A percentile compares a stretch with the other conserved stretches of the same genome.
phyloP scores from a whole-genome alignment of 2,329 filamentous ascomycete species.

The Ascochyta pisi region DNA sequence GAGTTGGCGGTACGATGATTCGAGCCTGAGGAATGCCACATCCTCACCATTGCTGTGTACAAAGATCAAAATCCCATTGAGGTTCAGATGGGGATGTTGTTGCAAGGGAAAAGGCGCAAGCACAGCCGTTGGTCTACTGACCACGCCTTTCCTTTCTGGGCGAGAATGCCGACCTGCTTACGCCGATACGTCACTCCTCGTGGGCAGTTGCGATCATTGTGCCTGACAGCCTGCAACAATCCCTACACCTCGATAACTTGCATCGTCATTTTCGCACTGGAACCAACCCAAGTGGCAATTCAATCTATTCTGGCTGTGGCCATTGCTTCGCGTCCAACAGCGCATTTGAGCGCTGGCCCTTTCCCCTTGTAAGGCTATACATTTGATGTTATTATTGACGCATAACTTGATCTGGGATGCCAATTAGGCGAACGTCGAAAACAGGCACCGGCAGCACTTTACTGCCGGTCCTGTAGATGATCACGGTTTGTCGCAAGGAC shows the following conservation, averaged over 20 bases:
- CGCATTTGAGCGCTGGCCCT: background rate
- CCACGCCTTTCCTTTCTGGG: background rate
- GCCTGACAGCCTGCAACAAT: slow-evolving; percentile 9
- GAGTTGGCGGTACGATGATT: background rate
- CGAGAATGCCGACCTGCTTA: slow-evolving; percentile 1
- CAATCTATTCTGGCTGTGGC: background rate
- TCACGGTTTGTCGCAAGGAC: background rate
- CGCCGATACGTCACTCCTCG: slow-evolving; percentile 4
- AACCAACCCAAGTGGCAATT: background rate
- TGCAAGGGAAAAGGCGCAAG: background rate
- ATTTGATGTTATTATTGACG: background rate
- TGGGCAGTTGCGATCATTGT: background rate
- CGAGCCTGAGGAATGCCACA: background rate
- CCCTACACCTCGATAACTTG: background rate
- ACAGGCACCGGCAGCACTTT: background rate
- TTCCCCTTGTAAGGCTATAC: slow-evolving; percentile 5
- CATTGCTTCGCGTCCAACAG: background rate
- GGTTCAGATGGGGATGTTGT: background rate
- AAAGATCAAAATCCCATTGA: background rate
- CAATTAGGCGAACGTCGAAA: background rate
- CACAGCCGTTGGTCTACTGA: slow-evolving; percentile 2
- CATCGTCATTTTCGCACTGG: slow-evolving; percentile 5
- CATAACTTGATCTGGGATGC: background rate
- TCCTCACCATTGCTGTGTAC: too few species aligned
- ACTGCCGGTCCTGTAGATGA: background rate